These are phyloP conservation scores for Fibroporia radiculosa DNA, from an alignment of 768 basidiomycete genomes.

Conservation along the genomic window DNA sequence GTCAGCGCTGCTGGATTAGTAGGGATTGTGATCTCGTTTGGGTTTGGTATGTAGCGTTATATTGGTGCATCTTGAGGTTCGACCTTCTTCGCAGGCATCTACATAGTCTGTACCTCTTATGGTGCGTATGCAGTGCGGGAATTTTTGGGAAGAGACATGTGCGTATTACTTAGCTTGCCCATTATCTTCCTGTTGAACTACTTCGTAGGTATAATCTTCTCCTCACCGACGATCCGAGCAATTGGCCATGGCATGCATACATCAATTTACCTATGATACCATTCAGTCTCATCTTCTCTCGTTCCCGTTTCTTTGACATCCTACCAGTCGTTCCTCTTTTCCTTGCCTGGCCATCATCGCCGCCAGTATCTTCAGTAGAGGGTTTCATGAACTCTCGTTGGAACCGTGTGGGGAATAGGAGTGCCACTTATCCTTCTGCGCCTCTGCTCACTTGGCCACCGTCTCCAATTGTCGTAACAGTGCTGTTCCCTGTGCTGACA, in stretches of 20 bases:
- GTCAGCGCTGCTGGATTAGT: slow-evolving; percentile 45
- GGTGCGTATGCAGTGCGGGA: slow-evolving; percentile 65
- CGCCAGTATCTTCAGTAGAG: slow-evolving; percentile 11
- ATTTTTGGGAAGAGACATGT: slow-evolving; percentile 60
- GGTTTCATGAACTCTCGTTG: neutral
- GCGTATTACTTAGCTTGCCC: slow-evolving; percentile 16
- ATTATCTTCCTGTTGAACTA: neutral
- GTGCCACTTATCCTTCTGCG: slow-evolving; percentile 1
- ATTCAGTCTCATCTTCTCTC: slow-evolving; percentile 55
- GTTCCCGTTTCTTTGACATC: slow-evolving; percentile 24
- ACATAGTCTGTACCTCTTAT: slow-evolving; percentile 51
- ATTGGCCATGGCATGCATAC: slow-evolving; percentile 74
- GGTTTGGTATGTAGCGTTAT: slow-evolving; percentile 42
- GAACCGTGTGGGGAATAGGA: neutral
- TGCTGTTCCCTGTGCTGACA: slow-evolving; percentile 22
- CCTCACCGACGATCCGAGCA: slow-evolving; percentile 57
- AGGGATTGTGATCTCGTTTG: slow-evolving; percentile 45
- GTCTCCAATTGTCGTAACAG: slow-evolving; percentile 21
- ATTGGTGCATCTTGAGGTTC: slow-evolving; percentile 7
- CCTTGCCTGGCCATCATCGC: slow-evolving; percentile 22
- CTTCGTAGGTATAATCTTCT: slow-evolving; percentile 56
- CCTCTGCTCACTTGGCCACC: slow-evolving; percentile 26
- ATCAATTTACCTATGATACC: slow-evolving; percentile 71
- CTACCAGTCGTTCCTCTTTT: slow-evolving; percentile 26
- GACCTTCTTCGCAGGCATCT: slow-evolving; percentile 28